These are phyloP conservation scores for Didymella glomerata DNA, from an alignment of 2,329 filamentous ascomycete species.

Conservation along the genomic window DNA sequence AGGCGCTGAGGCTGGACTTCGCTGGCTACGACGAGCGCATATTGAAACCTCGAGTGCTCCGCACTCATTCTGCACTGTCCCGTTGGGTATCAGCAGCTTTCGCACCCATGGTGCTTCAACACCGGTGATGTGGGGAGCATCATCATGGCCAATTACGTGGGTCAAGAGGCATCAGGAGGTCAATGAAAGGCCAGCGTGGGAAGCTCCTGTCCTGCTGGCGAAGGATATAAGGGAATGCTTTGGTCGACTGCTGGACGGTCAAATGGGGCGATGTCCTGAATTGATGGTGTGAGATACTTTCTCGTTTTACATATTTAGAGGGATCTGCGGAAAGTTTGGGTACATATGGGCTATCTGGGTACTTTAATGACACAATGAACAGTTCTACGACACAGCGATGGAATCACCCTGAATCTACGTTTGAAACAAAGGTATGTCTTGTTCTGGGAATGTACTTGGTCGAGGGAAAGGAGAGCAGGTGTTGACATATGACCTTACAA, in stretches of 20 bases:
- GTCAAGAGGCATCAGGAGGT: constrained; percentile 48
- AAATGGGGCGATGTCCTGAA: constrained; percentile 13
- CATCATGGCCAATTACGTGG: constrained; percentile 50
- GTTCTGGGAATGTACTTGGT: too few species aligned
- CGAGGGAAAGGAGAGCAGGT: too few species aligned
- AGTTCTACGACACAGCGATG: not conserved
- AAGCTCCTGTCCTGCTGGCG: constrained; percentile 52
- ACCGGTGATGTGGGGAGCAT: constrained; percentile 52
- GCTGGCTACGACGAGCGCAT: constrained; percentile 56
- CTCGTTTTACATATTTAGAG: not conserved
- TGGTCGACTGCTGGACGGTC: constrained; percentile 28
- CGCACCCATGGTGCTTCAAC: constrained; percentile 28
- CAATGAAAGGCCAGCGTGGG: constrained; percentile 51
- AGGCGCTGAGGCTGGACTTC: constrained; percentile 35
- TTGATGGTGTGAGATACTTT: not conserved
- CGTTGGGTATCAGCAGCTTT: constrained; percentile 55
- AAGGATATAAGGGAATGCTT: constrained; percentile 55
- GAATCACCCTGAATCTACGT: too few species aligned
- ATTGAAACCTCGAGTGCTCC: constrained; percentile 32
- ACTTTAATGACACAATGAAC: not conserved
- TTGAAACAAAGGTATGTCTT: too few species aligned
- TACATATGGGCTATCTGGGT: not conserved
- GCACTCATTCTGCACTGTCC: constrained; percentile 37
- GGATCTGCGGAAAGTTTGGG: not conserved
- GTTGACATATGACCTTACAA: too few species aligned